These are phyloP conservation scores for Stemphylium lycopersici DNA, from an alignment of 2,329 filamentous ascomycete genomes.

Conservation along the genomic window DNA sequence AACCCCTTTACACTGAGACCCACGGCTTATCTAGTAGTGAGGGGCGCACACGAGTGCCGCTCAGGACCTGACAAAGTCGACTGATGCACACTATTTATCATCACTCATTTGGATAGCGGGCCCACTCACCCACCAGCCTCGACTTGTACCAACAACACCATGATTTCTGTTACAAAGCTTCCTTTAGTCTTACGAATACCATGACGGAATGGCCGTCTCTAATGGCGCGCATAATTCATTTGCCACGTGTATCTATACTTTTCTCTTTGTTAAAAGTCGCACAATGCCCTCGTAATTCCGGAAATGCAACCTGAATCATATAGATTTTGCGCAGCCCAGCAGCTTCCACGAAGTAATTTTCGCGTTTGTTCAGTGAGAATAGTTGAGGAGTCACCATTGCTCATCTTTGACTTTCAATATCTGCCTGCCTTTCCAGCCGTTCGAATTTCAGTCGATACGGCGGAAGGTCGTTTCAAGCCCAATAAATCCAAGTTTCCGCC, in stretches of 20 bases:
- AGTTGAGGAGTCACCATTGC: too few species aligned
- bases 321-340: too few species aligned
- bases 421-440: too few species aligned
- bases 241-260: not conserved
- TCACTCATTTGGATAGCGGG: not conserved
- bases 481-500: too few species aligned
- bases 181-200: not conserved
- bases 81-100: not conserved
- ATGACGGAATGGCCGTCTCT: conserved; percentile 2
- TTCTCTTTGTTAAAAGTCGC: not conserved
- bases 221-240: not conserved
- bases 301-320: too few species aligned
- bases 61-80: not conserved
- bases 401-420: too few species aligned
- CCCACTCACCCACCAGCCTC: not conserved
- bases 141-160: not conserved
- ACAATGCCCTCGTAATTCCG: not conserved
- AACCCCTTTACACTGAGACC: too few species aligned
- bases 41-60: not conserved
- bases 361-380: too few species aligned
- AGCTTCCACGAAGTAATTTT: too few species aligned
- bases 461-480: too few species aligned
- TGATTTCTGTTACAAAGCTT: not conserved
- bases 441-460: too few species aligned
- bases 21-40: not conserved